Percentiles rank a stretch among this genome's conserved stretches.
Evolutionary conservation across 1,284 basidiomycete species (phyloP).

Genomic region (Boletellus deceptivus): DNA sequence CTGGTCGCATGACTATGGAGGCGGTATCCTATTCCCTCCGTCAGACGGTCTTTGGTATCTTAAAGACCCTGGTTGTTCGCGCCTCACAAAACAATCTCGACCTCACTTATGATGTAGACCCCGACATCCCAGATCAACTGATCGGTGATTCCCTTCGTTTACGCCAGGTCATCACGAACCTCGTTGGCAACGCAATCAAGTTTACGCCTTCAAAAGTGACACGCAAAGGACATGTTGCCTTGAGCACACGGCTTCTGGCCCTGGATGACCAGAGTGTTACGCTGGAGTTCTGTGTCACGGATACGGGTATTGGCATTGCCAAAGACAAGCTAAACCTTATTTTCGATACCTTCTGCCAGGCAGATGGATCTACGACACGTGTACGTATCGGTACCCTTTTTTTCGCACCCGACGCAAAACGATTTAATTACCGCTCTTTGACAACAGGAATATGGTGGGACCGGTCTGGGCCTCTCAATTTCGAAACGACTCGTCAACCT

Average conservation of each 20-base stretch:
- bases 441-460: conserved; percentile 90
- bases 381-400: conserved; percentile 40
- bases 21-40: conserved; percentile 98
- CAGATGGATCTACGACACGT: conserved; percentile 91
- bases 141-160: conserved; percentile 95
- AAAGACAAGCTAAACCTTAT: conserved; percentile 98
- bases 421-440: conserved; percentile 23
- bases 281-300: conserved; percentile 95
- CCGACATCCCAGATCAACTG: conserved; percentile 94
- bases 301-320: conserved; percentile 98
- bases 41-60: conserved; percentile 94
- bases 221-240: conserved; percentile 86
- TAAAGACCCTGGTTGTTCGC: conserved; percentile 97
- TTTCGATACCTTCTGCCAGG: conserved; percentile 99
- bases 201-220: conserved; percentile 83
- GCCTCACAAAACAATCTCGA: conserved; percentile 98
- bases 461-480: conserved; percentile 94
- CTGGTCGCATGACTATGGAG: conserved; percentile 99
- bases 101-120: conserved; percentile 95
- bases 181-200: conserved; percentile 94
- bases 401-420: conserved; percentile 9
- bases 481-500: conserved; percentile 94
- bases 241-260: conserved; percentile 80
- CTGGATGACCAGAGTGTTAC: conserved; percentile 79
- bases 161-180: conserved; percentile 92